Conservation (phyloP, 164 flowering plant species). For the Platanus orientalis region DNA sequence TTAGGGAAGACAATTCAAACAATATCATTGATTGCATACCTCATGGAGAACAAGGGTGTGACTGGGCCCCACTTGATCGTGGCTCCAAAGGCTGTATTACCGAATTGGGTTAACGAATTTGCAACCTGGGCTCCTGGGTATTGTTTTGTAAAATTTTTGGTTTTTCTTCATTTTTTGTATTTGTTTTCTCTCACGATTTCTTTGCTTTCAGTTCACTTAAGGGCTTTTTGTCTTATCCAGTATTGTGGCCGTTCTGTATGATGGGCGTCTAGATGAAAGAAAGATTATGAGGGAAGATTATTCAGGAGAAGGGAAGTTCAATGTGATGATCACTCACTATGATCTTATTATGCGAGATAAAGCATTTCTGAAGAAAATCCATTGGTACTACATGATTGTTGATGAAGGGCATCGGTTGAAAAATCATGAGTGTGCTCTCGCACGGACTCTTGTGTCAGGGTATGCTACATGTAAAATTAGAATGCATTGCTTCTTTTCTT, state of each 20-base stretch:
- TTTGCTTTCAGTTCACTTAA: slow-evolving; percentile 1
- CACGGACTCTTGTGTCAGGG: slow-evolving; percentile 66
- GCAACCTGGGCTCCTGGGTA: slow-evolving; percentile 95
- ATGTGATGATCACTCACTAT: slow-evolving; percentile 91
- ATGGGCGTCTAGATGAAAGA: slow-evolving; percentile 86
- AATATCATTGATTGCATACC: slow-evolving; percentile 84
- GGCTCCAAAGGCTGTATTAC: slow-evolving; percentile 98
- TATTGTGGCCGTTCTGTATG: slow-evolving; percentile 78
- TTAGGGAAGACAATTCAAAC: slow-evolving; percentile 98
- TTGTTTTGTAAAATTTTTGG: not conserved
- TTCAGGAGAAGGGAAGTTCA: slow-evolving; percentile 72
- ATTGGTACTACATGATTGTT: slow-evolving; percentile 93
- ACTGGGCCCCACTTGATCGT: slow-evolving; percentile 93
- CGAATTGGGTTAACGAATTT: slow-evolving; percentile 92
- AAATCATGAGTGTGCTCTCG: slow-evolving; percentile 85
- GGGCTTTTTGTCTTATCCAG: slow-evolving; percentile 35
- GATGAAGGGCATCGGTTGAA: slow-evolving; percentile 99
- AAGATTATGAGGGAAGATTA: slow-evolving; percentile 76
- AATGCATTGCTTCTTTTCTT: not conserved
- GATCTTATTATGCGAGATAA: slow-evolving; percentile 96
- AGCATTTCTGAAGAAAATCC: slow-evolving; percentile 78
- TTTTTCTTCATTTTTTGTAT: too few relatives aligned
- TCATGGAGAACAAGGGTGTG: slow-evolving; percentile 84
- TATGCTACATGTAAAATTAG: slow-evolving; percentile 25
- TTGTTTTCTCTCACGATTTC: too few relatives aligned